These are phyloP conservation scores for Cadophora sp. DNA, from an alignment of 2,329 filamentous ascomycete genomes.

Conservation along the genomic window DNA sequence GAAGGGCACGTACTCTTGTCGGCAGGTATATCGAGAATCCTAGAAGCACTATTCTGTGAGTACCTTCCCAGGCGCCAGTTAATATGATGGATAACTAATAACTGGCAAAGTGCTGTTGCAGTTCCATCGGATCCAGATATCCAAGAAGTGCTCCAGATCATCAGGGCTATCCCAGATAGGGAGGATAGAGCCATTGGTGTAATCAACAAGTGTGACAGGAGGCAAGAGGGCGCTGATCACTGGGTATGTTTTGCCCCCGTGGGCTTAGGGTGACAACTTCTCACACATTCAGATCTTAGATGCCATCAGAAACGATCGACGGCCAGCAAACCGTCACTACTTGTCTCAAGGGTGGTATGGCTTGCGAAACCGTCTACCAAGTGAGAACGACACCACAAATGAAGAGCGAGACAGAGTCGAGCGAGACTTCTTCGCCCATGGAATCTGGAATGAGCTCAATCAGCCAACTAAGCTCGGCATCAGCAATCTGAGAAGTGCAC, in stretches of 20 bases:
- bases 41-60: conserved; percentile 24
- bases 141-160: conserved; percentile 24
- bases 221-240: conserved; percentile 18
- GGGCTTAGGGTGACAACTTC: not conserved
- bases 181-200: conserved; percentile 24
- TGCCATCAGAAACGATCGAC: conserved; percentile 19
- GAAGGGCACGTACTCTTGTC: conserved; percentile 6
- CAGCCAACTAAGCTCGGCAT: conserved; percentile 18
- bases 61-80: too few relatives aligned
- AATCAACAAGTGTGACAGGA: conserved; percentile 26
- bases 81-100: not conserved
- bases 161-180: conserved; percentile 16
- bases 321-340: not conserved
- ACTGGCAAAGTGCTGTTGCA: conserved; percentile 6
- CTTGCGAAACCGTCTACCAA: conserved; percentile 21
- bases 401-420: conserved; percentile 20
- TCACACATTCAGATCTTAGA: conserved; percentile 23
- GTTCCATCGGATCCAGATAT: conserved; percentile 19
- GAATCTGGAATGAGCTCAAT: conserved; percentile 15
- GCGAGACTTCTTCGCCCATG: conserved; percentile 12
- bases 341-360: conserved; percentile 25
- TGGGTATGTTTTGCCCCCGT: conserved; percentile 15
- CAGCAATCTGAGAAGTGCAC: conserved; percentile 13
- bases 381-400: conserved; percentile 13
- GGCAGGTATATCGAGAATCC: conserved; percentile 19